These are phyloP conservation scores for Podosphaera leucotricha DNA, from an alignment of 2,329 filamentous ascomycete genomes.

Conservation along the genomic window DNA sequence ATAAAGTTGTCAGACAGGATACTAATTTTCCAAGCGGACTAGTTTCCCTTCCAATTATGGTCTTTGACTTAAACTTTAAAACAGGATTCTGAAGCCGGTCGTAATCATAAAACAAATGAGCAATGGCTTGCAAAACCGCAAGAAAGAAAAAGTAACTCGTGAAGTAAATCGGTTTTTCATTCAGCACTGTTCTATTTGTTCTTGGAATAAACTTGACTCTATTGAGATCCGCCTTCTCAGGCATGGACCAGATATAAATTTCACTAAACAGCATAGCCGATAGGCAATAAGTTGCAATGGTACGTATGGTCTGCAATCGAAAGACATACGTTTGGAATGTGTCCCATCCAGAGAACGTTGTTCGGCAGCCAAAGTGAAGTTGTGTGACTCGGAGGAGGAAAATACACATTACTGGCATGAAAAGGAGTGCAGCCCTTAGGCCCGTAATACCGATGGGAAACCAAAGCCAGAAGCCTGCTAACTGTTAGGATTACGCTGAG, in stretches of 20 bases:
- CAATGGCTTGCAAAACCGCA: constrained; percentile 41
- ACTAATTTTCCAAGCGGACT: constrained; percentile 18
- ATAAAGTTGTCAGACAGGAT: constrained; percentile 15
- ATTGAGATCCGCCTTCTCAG: constrained; percentile 35
- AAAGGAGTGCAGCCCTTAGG: constrained; percentile 50
- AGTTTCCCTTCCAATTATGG: constrained; percentile 16
- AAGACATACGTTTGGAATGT: constrained; percentile 35
- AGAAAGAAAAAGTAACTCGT: constrained; percentile 45
- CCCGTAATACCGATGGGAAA: constrained; percentile 59
- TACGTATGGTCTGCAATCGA: constrained; percentile 35
- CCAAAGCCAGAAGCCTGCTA: constrained; percentile 58
- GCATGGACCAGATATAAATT: constrained; percentile 52
- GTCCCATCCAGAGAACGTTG: constrained; percentile 42
- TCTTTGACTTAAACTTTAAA: constrained; percentile 15
- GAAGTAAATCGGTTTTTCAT: constrained; percentile 69
- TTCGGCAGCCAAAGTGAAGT: constrained; percentile 52
- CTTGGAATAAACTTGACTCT: constrained; percentile 49
- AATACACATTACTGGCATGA: constrained; percentile 50
- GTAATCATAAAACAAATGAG: constrained; percentile 50
- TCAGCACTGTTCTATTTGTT: constrained; percentile 51
- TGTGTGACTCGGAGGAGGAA: constrained; percentile 72
- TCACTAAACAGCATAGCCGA: constrained; percentile 64
- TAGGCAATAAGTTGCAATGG: constrained; percentile 49
- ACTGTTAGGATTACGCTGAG: constrained; percentile 3
- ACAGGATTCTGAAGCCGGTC: constrained; percentile 30